A percentile compares a stretch with the other conserved stretches of the same genome.
phyloP scores from a whole-genome alignment of 495 filamentous ascomycete species.

The Hyphodiscus hymeniophilus region DNA sequence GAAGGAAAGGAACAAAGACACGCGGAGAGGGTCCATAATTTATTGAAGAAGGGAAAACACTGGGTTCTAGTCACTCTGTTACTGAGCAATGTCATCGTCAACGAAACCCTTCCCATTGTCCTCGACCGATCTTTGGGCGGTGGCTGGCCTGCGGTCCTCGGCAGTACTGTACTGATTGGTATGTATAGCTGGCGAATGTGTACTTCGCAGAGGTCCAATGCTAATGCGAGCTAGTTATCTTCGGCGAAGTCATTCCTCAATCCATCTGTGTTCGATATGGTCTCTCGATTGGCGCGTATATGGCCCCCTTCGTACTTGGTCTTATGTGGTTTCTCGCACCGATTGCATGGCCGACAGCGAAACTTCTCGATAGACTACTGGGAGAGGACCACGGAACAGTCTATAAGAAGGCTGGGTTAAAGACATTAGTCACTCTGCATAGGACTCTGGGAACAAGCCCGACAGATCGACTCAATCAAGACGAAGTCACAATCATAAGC shows the following conservation, averaged over 20 bases:
- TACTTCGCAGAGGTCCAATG: not conserved
- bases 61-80: slow-evolving; percentile 98
- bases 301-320: slow-evolving; percentile 77
- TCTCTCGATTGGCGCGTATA: slow-evolving; percentile 89
- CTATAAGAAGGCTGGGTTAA: slow-evolving; percentile 78
- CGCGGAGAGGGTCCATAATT: slow-evolving; percentile 67
- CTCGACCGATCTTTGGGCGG: slow-evolving; percentile 90
- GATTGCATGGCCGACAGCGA: slow-evolving; percentile 70
- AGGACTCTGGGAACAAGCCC: slow-evolving; percentile 75
- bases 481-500: slow-evolving; percentile 97
- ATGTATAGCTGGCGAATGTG: slow-evolving; percentile 29
- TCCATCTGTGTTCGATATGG: slow-evolving; percentile 96
- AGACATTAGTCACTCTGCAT: slow-evolving; percentile 87
- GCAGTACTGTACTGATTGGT: slow-evolving; percentile 91
- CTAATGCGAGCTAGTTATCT: slow-evolving; percentile 64
- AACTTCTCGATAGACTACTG: slow-evolving; percentile 65
- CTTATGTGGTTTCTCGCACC: slow-evolving; percentile 84
- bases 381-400: slow-evolving; percentile 77
- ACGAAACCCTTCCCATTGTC: slow-evolving; percentile 93
- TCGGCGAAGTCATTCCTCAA: slow-evolving; percentile 92
- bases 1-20: slow-evolving; percentile 68
- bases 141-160: slow-evolving; percentile 87
- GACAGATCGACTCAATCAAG: slow-evolving; percentile 85
- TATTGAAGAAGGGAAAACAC: slow-evolving; percentile 86
- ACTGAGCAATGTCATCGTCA: slow-evolving; percentile 94